Percentiles rank a stretch among this genome's conserved stretches.
phyloP scores from a whole-genome alignment of 495 filamentous ascomycete species.

The Aspergillus conjunctus region DNA sequence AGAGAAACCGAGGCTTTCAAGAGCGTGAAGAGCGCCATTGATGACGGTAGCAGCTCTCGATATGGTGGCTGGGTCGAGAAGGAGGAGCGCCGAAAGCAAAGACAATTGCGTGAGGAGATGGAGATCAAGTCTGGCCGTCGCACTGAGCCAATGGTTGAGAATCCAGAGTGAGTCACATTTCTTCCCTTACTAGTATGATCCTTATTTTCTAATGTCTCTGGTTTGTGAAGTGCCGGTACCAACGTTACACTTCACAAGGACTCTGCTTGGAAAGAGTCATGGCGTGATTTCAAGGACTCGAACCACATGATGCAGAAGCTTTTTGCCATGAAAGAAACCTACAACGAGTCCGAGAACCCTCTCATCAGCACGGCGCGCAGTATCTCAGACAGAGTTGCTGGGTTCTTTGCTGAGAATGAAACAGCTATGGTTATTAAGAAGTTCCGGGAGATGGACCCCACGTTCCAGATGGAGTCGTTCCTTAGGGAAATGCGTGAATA shows the following conservation, averaged over 20 bases:
- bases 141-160: conserved; percentile 66
- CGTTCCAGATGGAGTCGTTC: conserved; percentile 93
- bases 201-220: conserved; percentile 26
- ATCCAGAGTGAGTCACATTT: conserved; percentile 77
- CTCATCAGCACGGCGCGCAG: conserved; percentile 89
- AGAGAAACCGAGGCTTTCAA: conserved; percentile 93
- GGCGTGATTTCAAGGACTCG: conserved; percentile 87
- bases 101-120: conserved; percentile 71
- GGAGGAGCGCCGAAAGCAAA: conserved; percentile 79
- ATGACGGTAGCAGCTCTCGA: conserved; percentile 92
- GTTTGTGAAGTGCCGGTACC: conserved; percentile 72
- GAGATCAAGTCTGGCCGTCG: conserved; percentile 51
- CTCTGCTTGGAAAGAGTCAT: conserved; percentile 92
- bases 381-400: conserved; percentile 88
- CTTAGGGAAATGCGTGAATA: conserved; percentile 94
- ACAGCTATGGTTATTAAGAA: conserved; percentile 96
- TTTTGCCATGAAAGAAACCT: conserved; percentile 78
- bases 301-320: conserved; percentile 86
- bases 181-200: not conserved
- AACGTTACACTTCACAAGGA: conserved; percentile 97
- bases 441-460: conserved; percentile 94
- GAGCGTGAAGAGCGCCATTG: conserved; percentile 91
- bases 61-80: conserved; percentile 97
- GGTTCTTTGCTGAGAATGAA: conserved; percentile 98
- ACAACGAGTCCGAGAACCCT: conserved; percentile 96